Base-by-base conservation (phyloP, 1,284 basidiomycete genomes). In the Abortiporus biennis region DNA sequence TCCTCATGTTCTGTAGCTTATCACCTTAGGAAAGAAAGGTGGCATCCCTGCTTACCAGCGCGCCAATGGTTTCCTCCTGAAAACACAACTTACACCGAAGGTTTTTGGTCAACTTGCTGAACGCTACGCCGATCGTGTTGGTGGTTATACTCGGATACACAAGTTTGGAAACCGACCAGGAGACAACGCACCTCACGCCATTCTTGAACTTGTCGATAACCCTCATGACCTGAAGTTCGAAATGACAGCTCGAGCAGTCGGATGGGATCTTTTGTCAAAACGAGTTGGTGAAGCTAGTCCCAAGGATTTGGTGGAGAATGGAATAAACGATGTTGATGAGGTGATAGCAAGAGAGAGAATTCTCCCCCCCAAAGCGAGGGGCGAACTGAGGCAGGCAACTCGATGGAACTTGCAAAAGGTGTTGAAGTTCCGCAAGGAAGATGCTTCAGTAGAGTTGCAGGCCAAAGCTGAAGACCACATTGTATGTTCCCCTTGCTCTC, bases 71-170 rank as follows among this genome's bases (percentile, higher is more conserved):
- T 92, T 92, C 66, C 71, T 94, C 25, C 74, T 93, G 45, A 77
- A 84, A 48, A 72, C 80, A 37, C 63, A 69, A 12, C 65, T 90
- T 24, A 66, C 93, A 17, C 78, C 83, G 15, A 94, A 94, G 62
- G 69, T 97, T 17, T 93, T 97, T 59, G 72, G 72, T 8, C 77
- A 79, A 4, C 82, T 97, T 43, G 81, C 92, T 0, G 61, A 79
- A 50, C 85, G 96, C 34, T 99, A 98, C 64, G 74, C 78, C 1
- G 59, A 74, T 16, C 78, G 96, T 4, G 84, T 85, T 3, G 96
- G 96, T 8, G 96, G 96, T 5, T 99, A 98, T 69, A 99, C 96
- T 5, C 82, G 96, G 20, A 85, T 99, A 49, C 85, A 92, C 61
- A 90, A 86, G 58, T 89, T 83, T 52, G 96, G 95, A 30, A 79